These are phyloP conservation scores for Stylosanthes scabra DNA, from an alignment of 331 rosid genomes.

Conservation along the genomic window DNA sequence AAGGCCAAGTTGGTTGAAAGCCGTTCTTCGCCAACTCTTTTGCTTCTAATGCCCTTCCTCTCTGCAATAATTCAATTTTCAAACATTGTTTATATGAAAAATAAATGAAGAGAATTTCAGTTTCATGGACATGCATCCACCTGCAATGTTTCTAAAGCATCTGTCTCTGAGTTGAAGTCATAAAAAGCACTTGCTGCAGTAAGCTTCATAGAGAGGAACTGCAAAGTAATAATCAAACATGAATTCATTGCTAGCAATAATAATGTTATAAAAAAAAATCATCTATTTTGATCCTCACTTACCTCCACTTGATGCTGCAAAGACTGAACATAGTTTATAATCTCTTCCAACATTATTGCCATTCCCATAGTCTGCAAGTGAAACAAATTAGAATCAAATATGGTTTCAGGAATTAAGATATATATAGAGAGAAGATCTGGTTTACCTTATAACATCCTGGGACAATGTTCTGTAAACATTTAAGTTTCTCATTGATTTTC, in stretches of 20 bases:
- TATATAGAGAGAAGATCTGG: background rate
- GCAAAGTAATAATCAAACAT: conserved; percentile 34
- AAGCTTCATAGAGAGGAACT: conserved; percentile 91
- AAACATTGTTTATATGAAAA: background rate
- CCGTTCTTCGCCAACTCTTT: conserved; percentile 59
- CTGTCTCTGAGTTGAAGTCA: conserved; percentile 76
- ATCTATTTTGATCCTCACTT: conserved; percentile 15
- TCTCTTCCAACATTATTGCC: conserved; percentile 94
- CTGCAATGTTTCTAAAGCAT: conserved; percentile 64
- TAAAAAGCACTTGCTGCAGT: conserved; percentile 74
- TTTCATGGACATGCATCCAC: conserved; percentile 36
- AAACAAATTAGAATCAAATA: background rate
- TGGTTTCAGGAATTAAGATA: background rate
- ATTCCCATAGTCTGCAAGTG: conserved; percentile 84
- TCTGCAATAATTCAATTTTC: conserved; percentile 46
- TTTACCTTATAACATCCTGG: conserved; percentile 87
- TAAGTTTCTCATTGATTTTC: conserved; percentile 81
- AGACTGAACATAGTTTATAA: conserved; percentile 93
- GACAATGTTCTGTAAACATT: conserved; percentile 78
- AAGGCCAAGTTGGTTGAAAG: conserved; percentile 68
- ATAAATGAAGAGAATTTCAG: background rate
- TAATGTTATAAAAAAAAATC: too few species aligned
- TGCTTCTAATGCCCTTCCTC: conserved; percentile 65
- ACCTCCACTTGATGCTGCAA: conserved; percentile 92
- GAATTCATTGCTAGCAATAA: background rate